Base-by-base conservation (phyloP, 345 rosid species). In the Lumnitzera racemosa region DNA sequence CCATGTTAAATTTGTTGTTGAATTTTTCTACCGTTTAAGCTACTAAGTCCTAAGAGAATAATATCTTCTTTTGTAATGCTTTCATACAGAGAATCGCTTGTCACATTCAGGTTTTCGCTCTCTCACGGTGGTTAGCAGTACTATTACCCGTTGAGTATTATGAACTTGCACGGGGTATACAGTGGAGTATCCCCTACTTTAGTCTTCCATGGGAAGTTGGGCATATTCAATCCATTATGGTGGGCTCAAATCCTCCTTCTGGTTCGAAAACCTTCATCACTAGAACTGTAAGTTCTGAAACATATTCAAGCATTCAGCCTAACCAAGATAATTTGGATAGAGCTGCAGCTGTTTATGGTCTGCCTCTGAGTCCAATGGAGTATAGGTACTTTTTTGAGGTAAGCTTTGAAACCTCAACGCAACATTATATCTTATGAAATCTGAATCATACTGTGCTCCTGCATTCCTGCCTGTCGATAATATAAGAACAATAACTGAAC, bases 131-230 rank as follows among this genome's bases (percentile, higher is more conserved):
- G 94, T 61, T 89, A 70, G 85, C 84, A 1, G 85, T 80, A 57
- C 69, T 67, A 17, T 69, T 89, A 64, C 98, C 96, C 11, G 77
- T 82, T 15, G 87, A 82, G 49, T 92, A 83, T 67, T 87, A 78
- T 58, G 97, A 92, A 64, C 70, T 89, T 67, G 75, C 80, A 27
- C 76, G 90, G 74, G 76, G 82, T 53, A 54, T 92, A 49, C 88
- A 81, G 58, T 89, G 96, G 98, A 89, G 89, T 57, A 69, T 92
- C 75, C 98, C 97, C 43, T 87, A 92, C 76, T 83, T 87, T 54
- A 79, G 72, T 75, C 97, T 87, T 62, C 97, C 98, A 13, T 89
- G 98, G 98, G 98, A 89, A 74, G 72, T 66, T 51, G 78, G 86
- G 48, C 67, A 78, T 23, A 61, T 73, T 43, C 85, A 65, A 52